Percentiles rank a stretch among this genome's conserved stretches.
phyloP scores from a whole-genome alignment of 1,139 yeast species.

The Zygosaccharomyces sapae region DNA sequence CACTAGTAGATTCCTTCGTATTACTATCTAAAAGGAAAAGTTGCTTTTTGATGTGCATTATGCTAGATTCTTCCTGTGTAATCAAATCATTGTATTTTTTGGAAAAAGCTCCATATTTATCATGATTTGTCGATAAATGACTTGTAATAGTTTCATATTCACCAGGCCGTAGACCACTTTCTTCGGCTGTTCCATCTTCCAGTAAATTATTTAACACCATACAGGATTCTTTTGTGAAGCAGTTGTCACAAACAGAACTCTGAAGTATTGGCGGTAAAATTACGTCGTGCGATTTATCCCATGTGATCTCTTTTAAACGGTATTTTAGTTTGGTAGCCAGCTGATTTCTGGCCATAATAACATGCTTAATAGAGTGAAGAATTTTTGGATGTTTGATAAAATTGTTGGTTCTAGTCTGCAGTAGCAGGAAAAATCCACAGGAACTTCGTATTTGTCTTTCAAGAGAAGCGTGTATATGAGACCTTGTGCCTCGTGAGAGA shows the following conservation, averaged over 20 bases:
- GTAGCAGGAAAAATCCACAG: conserved; percentile 64
- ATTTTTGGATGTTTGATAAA: conserved; percentile 56
- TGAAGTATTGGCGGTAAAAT: conserved; percentile 57
- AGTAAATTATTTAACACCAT: conserved; percentile 60
- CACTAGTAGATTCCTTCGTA: conserved; percentile 54
- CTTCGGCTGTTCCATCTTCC: conserved; percentile 51
- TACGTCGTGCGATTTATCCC: conserved; percentile 9
- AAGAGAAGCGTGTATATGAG: conserved; percentile 73
- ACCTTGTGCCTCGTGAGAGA: conserved; percentile 83
- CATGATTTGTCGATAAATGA: conserved; percentile 43
- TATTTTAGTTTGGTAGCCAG: conserved; percentile 57
- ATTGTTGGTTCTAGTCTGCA: conserved; percentile 63
- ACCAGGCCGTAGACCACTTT: conserved; percentile 46
- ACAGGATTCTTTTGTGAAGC: conserved; percentile 60
- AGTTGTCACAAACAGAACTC: conserved; percentile 60
- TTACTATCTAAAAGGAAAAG: conserved; percentile 57
- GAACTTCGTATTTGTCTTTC: conserved; percentile 71
- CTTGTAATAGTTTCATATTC: conserved; percentile 47
- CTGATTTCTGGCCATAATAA: conserved; percentile 65
- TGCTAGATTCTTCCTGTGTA: conserved; percentile 67
- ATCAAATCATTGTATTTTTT: conserved; percentile 69
- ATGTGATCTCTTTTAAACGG: conserved; percentile 38
- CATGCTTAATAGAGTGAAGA: conserved; percentile 53
- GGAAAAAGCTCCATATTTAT: conserved; percentile 45
- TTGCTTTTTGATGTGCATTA: conserved; percentile 53